phyloP scores from a whole-genome alignment of 805 yeast species.

The Hanseniaspora nectarophila region DNA sequence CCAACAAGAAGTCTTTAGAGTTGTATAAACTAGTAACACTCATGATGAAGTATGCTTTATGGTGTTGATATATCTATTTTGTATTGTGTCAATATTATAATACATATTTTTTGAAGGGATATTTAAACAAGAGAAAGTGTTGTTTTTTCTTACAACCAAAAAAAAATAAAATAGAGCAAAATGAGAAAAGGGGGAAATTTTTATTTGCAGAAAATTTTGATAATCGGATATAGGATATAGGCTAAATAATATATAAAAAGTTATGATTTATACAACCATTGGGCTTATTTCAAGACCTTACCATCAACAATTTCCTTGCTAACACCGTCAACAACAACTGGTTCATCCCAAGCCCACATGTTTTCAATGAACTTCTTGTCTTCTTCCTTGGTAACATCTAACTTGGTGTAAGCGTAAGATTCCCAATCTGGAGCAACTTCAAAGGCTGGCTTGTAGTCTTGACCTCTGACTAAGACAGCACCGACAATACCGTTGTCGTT shows the following conservation, averaged over 20 bases:
- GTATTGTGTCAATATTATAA: not conserved
- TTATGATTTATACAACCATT: too few relatives aligned
- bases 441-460: constrained; percentile 80
- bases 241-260: too few relatives aligned
- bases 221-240: too few relatives aligned
- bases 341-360: constrained; percentile 98
- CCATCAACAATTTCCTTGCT: constrained; percentile 87
- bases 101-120: constrained; percentile 29
- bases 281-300: constrained; percentile 85
- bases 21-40: constrained; percentile 22
- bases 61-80: not conserved
- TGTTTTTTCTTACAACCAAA: constrained; percentile 20
- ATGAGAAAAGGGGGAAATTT: too few relatives aligned
- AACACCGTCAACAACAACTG: constrained; percentile 68
- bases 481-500: constrained; percentile 96
- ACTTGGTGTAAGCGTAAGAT: constrained; percentile 71
- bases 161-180: not conserved
- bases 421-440: constrained; percentile 99
- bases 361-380: constrained; percentile 72
- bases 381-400: constrained; percentile 67
- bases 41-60: not conserved
- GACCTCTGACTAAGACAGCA: constrained; percentile 90
- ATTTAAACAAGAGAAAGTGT: constrained; percentile 86
- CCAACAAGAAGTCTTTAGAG: constrained; percentile 33
- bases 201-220: too few relatives aligned